A percentile compares a stretch with the other conserved stretches of the same genome.
Evolutionary conservation across 371 early-diverging fungal genomes (phyloP).

Genomic region (Amoeboaphelidium protococcarum): DNA sequence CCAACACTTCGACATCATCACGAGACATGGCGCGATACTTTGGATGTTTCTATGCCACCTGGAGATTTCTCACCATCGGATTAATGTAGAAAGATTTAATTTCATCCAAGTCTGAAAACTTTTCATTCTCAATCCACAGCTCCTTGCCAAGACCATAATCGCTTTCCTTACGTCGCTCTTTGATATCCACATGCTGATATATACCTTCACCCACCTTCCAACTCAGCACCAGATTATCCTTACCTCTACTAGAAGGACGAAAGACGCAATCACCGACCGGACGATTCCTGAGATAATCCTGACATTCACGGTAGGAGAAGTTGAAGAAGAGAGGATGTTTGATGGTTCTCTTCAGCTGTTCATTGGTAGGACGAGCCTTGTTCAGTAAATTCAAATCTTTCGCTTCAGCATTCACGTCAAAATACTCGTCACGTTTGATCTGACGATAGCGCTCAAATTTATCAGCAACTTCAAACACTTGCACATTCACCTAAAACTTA

Average conservation of each 20-base stretch:
- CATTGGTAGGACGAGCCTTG: background rate
- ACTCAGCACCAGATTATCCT: constrained; percentile 60
- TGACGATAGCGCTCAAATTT: background rate
- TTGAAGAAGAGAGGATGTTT: constrained; percentile 63
- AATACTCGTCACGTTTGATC: background rate
- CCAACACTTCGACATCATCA: background rate
- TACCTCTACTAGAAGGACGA: constrained; percentile 65
- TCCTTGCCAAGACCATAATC: background rate
- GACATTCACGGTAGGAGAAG: constrained; percentile 39
- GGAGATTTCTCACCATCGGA: background rate
- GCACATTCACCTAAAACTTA: constrained; percentile 33
- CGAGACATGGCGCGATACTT: background rate
- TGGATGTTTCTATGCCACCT: background rate
- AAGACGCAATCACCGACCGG: constrained; percentile 56
- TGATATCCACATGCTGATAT: constrained; percentile 46
- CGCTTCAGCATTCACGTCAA: background rate
- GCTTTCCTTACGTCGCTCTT: background rate
- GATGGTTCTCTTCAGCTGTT: constrained; percentile 17
- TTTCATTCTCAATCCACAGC: background rate
- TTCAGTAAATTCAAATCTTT: background rate
- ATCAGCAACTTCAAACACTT: background rate
- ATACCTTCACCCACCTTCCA: constrained; percentile 66
- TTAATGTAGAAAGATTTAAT: background rate
- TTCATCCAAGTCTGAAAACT: background rate
- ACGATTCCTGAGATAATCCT: constrained; percentile 30